These are phyloP conservation scores for Vigna reflexopilosa DNA, from an alignment of 306 rosid species.

Conservation along the genomic window DNA sequence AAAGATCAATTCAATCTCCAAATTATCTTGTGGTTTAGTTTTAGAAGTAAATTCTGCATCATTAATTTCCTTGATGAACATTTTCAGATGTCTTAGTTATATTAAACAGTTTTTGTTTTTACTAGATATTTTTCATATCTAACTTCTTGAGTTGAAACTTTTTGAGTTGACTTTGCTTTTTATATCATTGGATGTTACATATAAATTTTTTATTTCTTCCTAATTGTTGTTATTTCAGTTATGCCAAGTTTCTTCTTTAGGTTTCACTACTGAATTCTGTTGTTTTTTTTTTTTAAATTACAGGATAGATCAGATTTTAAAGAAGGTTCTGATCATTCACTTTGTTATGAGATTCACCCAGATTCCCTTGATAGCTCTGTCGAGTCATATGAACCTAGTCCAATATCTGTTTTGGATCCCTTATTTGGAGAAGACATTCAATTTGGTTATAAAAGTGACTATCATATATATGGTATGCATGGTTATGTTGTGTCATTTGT, in stretches of 20 bases:
- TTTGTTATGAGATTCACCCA: constrained; percentile 44
- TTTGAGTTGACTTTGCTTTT: neutral
- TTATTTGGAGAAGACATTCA: constrained; percentile 53
- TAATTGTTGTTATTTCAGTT: neutral
- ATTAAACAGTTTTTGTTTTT: neutral
- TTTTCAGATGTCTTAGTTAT: neutral
- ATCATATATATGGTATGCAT: constrained; percentile 57
- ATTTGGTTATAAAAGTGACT: constrained; percentile 43
- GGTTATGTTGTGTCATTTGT: constrained; percentile 1
- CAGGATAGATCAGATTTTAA: constrained; percentile 57
- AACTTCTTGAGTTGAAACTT: neutral
- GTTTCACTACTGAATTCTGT: neutral
- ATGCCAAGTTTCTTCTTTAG: neutral
- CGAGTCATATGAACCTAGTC: constrained; percentile 68
- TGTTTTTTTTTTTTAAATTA: constrained; percentile 33
- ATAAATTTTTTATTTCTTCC: constrained; percentile 3
- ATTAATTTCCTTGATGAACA: constrained; percentile 12
- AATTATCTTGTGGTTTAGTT: neutral
- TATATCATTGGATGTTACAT: constrained; percentile 1
- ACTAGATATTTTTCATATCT: neutral
- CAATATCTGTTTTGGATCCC: constrained; percentile 77
- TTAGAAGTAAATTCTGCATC: neutral
- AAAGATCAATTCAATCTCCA: too few relatives aligned
- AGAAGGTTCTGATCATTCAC: constrained; percentile 54
- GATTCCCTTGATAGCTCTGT: constrained; percentile 55